Conservation (phyloP, 2,329 filamentous ascomycete genomes). For the Davidsoniella neocaledoniae region DNA sequence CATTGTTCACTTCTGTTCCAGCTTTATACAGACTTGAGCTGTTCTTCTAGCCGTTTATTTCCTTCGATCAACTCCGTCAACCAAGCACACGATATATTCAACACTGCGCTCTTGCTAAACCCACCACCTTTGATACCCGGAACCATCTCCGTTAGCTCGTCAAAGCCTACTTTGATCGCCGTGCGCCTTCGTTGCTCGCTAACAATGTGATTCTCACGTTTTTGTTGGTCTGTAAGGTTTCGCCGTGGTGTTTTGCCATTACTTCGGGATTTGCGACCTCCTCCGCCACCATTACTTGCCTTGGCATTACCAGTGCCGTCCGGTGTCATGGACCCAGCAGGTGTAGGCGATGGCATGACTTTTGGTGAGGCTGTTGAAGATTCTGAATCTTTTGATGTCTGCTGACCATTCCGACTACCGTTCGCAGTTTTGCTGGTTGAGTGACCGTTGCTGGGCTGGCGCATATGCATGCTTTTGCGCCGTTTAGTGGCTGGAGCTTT, state of each 20-base stretch:
- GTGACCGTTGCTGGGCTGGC: not conserved
- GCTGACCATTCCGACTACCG: too few species aligned
- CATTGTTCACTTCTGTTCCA: not conserved
- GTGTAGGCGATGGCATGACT: not conserved
- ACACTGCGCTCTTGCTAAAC: constrained; percentile 68
- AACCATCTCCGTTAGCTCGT: constrained; percentile 60
- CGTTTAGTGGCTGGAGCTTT: constrained; percentile 6
- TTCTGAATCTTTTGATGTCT: not conserved
- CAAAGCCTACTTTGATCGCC: constrained; percentile 66
- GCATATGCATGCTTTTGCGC: constrained; percentile 9
- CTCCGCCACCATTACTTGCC: too few species aligned
- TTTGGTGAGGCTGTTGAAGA: not conserved
- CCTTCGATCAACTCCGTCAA: constrained; percentile 55
- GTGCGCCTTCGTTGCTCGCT: constrained; percentile 78
- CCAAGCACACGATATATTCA: constrained; percentile 61
- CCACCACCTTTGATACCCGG: constrained; percentile 57
- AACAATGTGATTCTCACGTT: constrained; percentile 70
- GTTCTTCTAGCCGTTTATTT: constrained; percentile 39
- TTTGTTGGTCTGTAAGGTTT: constrained; percentile 68
- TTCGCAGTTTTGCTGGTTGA: not conserved
- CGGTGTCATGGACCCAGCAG: not conserved
- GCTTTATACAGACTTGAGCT: not conserved
- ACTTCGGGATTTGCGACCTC: constrained; percentile 8
- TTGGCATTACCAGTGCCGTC: too few species aligned
- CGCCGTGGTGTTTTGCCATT: constrained; percentile 36